phyloP scores from a whole-genome alignment of 177 flowering plant genomes.

The Telopea speciosissima region DNA sequence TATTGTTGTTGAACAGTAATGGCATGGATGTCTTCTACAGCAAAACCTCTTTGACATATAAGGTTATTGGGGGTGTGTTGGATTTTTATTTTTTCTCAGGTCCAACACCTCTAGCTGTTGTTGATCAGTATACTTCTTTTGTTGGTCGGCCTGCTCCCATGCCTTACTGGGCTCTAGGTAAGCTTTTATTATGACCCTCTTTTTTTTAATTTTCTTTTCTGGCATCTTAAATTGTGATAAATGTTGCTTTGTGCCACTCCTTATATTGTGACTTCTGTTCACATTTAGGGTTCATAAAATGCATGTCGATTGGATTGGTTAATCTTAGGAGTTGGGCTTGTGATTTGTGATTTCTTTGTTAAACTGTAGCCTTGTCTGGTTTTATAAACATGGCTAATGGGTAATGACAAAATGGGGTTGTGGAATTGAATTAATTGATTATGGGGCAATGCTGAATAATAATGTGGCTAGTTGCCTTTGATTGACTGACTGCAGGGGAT shows the following conservation, averaged over 20 bases:
- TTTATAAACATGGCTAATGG: background rate
- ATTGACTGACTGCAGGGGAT: background rate
- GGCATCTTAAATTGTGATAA: background rate
- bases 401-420: background rate
- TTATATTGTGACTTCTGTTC: background rate
- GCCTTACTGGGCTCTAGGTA: slow-evolving; percentile 99
- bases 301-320: background rate
- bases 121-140: slow-evolving; percentile 80
- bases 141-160: slow-evolving; percentile 93
- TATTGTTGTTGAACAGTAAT: slow-evolving; percentile 83
- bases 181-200: slow-evolving; percentile 6
- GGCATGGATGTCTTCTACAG: slow-evolving; percentile 95
- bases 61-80: slow-evolving; percentile 87
- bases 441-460: background rate
- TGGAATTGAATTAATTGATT: background rate
- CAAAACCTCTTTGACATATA: slow-evolving; percentile 77
- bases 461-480: background rate
- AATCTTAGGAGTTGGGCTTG: background rate
- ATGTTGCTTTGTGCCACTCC: background rate
- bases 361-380: background rate
- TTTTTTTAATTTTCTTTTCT: background rate
- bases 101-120: slow-evolving; percentile 65
- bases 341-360: background rate
- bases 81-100: slow-evolving; percentile 94
- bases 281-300: background rate